Percentiles rank a stretch among this genome's conserved stretches.
These are phyloP conservation scores for Cyclostephanos tholiformis DNA, from an alignment of 108 stramenopile genomes.

Conservation along the genomic window DNA sequence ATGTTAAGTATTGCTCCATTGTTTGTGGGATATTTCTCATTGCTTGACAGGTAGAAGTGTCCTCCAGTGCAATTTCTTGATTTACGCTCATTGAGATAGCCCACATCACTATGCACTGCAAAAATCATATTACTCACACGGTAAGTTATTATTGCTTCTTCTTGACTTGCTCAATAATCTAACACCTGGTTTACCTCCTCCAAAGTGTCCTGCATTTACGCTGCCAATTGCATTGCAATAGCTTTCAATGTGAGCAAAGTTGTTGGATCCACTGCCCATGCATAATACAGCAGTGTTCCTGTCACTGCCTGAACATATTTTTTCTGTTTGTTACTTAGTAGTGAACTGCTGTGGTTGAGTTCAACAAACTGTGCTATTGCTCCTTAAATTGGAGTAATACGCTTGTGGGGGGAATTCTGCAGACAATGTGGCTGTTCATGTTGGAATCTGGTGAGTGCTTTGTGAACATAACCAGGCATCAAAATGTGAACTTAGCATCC, in stretches of 20 bases:
- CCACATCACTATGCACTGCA: too few species aligned
- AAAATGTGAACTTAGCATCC: background rate
- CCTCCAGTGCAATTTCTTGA: background rate
- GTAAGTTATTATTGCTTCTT: too few species aligned
- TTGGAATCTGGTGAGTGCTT: background rate
- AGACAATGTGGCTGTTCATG: background rate
- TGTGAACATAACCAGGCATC: background rate
- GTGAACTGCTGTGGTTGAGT: too few species aligned
- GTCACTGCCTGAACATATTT: background rate
- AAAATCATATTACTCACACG: too few species aligned
- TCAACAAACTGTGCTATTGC: too few species aligned
- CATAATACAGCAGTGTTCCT: background rate
- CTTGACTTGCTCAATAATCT: background rate
- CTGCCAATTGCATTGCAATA: slow-evolving; percentile 4
- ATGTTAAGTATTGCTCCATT: background rate
- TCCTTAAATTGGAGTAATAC: background rate
- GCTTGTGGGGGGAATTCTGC: background rate
- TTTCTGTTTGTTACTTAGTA: background rate
- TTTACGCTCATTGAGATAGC: background rate
- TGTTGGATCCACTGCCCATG: background rate
- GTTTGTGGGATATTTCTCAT: too few species aligned
- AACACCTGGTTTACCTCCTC: background rate
- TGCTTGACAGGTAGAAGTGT: too few species aligned
- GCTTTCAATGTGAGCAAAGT: background rate
- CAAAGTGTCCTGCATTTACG: background rate